These are phyloP conservation scores for Cadophora gregata DNA, from an alignment of 2,329 filamentous ascomycete species.

Conservation along the genomic window DNA sequence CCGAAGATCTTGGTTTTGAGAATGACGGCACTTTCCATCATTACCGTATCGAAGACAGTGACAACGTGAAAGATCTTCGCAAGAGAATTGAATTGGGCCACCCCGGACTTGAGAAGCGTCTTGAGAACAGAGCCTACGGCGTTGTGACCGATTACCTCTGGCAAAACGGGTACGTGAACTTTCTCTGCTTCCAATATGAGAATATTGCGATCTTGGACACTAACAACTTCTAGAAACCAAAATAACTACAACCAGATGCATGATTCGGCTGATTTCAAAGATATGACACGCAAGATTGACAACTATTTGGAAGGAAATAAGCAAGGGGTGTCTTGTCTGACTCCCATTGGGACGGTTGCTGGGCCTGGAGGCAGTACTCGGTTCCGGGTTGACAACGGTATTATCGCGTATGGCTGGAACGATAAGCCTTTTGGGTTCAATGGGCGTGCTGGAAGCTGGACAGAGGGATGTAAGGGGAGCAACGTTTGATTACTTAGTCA, in stretches of 20 bases:
- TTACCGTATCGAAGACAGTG: conserved; percentile 6
- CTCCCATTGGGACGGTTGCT: conserved; percentile 1
- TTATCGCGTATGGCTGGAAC: conserved; percentile 11
- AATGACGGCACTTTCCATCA: conserved; percentile 16
- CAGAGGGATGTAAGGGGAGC: conserved; percentile 2
- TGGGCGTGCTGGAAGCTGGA: not conserved
- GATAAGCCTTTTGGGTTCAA: conserved; percentile 1
- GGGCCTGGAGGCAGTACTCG: not conserved
- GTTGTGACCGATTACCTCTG: conserved; percentile 9
- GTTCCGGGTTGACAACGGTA: conserved; percentile 2
- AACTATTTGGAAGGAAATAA: conserved; percentile 14
- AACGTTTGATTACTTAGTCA: not conserved
- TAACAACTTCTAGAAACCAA: not conserved
- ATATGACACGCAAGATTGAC: conserved; percentile 8
- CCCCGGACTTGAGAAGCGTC: conserved; percentile 3
- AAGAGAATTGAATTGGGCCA: conserved; percentile 9
- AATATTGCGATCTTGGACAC: too few relatives aligned
- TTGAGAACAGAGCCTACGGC: not conserved
- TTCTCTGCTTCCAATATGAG: not conserved
- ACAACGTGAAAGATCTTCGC: not conserved
- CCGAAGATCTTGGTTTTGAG: conserved; percentile 5
- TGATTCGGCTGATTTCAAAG: conserved; percentile 12
- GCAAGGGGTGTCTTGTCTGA: conserved; percentile 5
- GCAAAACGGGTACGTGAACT: conserved; percentile 2
- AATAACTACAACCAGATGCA: conserved; percentile 4